A percentile compares a stretch with the other conserved stretches of the same genome.
Conservation (phyloP, 192 early-diverging fungal genomes). For the Linnemannia exigua region DNA sequence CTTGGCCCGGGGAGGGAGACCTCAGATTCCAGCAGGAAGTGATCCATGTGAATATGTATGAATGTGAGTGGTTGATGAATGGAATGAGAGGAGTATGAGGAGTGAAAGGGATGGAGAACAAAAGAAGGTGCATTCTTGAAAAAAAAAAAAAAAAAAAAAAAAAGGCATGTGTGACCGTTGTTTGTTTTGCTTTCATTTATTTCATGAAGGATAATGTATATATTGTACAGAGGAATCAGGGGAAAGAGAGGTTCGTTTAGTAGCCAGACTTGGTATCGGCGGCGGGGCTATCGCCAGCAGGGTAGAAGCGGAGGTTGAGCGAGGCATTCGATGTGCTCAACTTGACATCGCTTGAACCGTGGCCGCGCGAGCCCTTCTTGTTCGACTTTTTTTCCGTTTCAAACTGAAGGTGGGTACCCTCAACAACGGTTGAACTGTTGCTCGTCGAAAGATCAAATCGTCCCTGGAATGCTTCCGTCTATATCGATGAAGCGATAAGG, state of each 20-base stretch:
- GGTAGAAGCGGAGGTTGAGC: constrained; percentile 38
- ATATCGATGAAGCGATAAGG: neutral
- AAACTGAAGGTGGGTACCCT: constrained; percentile 30
- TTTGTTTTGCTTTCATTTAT: neutral
- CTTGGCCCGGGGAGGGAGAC: constrained; percentile 53
- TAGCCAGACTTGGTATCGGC: neutral
- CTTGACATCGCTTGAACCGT: constrained; percentile 18
- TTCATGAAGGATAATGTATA: neutral
- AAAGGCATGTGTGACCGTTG: neutral
- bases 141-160: constrained; percentile 29
- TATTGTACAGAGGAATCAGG: too few species aligned
- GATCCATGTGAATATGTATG: constrained; percentile 18
- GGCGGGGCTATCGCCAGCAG: constrained; percentile 30
- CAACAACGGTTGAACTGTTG: constrained; percentile 23
- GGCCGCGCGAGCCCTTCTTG: constrained; percentile 28
- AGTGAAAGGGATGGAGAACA: neutral
- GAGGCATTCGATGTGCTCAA: constrained; percentile 21
- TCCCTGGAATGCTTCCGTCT: constrained; percentile 44
- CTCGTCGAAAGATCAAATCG: constrained; percentile 33
- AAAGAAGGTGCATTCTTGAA: neutral
- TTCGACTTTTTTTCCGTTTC: constrained; percentile 32
- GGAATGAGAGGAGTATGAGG: neutral
- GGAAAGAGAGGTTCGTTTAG: neutral
- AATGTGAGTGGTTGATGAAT: neutral
- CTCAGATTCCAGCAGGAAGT: constrained; percentile 49